Conservation (phyloP, 164 flowering plant species). For the Dillenia suffruticosa region DNA sequence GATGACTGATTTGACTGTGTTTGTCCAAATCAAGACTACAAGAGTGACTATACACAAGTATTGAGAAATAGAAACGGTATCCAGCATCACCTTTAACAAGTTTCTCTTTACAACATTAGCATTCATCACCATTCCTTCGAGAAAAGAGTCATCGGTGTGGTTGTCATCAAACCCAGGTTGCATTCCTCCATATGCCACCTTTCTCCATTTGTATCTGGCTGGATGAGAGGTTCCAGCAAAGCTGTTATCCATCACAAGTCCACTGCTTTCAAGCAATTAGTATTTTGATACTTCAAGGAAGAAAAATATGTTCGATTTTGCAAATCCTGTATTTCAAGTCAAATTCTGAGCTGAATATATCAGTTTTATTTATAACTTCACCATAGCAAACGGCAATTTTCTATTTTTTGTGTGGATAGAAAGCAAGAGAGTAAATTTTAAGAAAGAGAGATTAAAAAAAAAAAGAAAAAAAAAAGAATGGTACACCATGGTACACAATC, state of each 20-base stretch:
- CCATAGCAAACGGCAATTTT: too few species aligned
- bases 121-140: conserved; percentile 92
- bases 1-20: conserved; percentile 56
- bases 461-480: too few species aligned
- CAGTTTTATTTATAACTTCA: too few species aligned
- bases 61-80: conserved; percentile 62
- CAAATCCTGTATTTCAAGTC: too few species aligned
- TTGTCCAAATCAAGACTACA: conserved; percentile 83
- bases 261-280: too few species aligned
- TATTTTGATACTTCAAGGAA: too few species aligned
- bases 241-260: conserved; percentile 16
- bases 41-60: conserved; percentile 85
- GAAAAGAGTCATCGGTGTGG: conserved; percentile 81
- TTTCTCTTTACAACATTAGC: conserved; percentile 76
- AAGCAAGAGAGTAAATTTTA: too few species aligned
- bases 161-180: conserved; percentile 97
- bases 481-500: too few species aligned
- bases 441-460: too few species aligned
- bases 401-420: too few species aligned
- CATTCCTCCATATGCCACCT: conserved; percentile 99
- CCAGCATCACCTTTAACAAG: conserved; percentile 44
- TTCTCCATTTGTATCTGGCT: conserved; percentile 62
- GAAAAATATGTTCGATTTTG: too few species aligned
- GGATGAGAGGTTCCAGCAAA: conserved; percentile 19
- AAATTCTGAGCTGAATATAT: too few species aligned